phyloP scores from a whole-genome alignment of 2,329 filamentous ascomycete species.

The Penicillium nordicum region DNA sequence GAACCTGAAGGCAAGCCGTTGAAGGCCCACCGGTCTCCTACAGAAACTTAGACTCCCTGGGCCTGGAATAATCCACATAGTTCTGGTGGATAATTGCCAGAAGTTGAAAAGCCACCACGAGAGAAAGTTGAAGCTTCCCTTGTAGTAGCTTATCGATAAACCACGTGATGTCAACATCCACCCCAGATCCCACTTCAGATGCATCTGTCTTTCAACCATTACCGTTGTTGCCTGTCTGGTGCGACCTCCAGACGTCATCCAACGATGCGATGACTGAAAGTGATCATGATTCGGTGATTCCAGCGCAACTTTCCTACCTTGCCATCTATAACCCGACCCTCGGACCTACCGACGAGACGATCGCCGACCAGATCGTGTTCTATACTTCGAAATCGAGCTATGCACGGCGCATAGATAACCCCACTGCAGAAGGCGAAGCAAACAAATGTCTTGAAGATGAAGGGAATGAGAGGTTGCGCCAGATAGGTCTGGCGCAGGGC shows the following conservation, averaged over 20 bases:
- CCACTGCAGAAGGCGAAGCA: constrained; percentile 20
- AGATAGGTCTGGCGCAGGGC: constrained; percentile 93
- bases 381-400: constrained; percentile 62
- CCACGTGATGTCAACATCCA: constrained; percentile 37
- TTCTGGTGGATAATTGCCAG: not conserved
- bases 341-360: constrained; percentile 66
- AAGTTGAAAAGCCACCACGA: not conserved
- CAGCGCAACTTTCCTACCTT: constrained; percentile 84
- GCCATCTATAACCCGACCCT: constrained; percentile 92
- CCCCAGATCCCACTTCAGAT: constrained; percentile 18
- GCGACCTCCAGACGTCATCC: constrained; percentile 9
- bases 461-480: constrained; percentile 80
- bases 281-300: constrained; percentile 51
- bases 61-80: constrained; percentile 27
- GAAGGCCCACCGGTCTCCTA: constrained; percentile 13
- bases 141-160: constrained; percentile 24
- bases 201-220: constrained; percentile 4
- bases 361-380: constrained; percentile 85
- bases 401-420: constrained; percentile 22
- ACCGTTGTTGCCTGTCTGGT: constrained; percentile 11
- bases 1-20: constrained; percentile 17
- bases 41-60: constrained; percentile 23
- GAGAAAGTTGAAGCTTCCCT: constrained; percentile 7
- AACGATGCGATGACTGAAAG: constrained; percentile 40
- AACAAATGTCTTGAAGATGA: constrained; percentile 54